A percentile compares a stretch with the other conserved stretches of the same genome.
These are phyloP conservation scores for Penicillium sp. DNA, from an alignment of 2,329 filamentous ascomycete genomes.

Conservation along the genomic window DNA sequence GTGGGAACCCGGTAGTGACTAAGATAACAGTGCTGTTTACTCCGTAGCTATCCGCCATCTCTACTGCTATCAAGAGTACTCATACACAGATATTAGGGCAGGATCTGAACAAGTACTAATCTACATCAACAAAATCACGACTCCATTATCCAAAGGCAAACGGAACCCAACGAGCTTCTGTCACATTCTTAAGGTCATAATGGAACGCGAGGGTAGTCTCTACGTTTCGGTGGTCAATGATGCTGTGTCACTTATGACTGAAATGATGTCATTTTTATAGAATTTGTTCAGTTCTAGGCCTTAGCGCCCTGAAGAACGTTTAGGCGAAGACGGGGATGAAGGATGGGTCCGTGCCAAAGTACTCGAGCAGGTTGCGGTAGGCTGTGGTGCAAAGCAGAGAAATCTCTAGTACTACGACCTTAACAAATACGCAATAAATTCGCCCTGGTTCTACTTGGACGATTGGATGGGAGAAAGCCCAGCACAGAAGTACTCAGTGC, in stretches of 20 bases:
- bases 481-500: neutral
- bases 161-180: no score
- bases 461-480: neutral
- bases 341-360: neutral
- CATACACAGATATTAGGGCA: no score
- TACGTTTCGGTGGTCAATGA: no score
- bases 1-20: neutral
- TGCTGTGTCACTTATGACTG: neutral
- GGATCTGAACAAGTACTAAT: no score
- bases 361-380: neutral
- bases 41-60: no score
- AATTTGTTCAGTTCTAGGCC: conserved; percentile 7
- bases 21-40: neutral
- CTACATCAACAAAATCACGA: no score
- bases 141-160: no score
- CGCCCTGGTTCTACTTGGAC: neutral
- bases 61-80: no score
- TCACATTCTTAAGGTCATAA: neutral
- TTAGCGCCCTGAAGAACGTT: neutral
- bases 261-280: conserved; percentile 14
- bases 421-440: no score
- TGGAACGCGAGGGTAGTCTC: neutral
- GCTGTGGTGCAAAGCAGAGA: neutral
- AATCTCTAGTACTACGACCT: neutral
- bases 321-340: neutral